phyloP scores from a whole-genome alignment of 2,329 filamentous ascomycete species.

The Tolypocladium sp. region DNA sequence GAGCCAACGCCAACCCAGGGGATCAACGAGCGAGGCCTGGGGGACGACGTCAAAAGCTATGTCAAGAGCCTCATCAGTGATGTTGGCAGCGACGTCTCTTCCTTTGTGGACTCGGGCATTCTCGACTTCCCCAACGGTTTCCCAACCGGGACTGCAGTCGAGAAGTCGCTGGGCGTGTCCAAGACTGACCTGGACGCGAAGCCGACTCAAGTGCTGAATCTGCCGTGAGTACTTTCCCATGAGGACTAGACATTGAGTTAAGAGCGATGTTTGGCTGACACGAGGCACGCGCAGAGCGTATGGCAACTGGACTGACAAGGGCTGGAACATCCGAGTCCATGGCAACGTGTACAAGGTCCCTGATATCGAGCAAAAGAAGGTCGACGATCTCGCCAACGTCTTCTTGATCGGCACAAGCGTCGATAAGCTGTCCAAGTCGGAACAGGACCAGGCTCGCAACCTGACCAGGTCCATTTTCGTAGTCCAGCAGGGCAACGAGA shows the following conservation, averaged over 20 bases:
- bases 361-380: constrained; percentile 51
- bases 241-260: no score
- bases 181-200: constrained; percentile 48
- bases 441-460: constrained; percentile 63
- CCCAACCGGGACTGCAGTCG: constrained; percentile 51
- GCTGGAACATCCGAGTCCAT: constrained; percentile 69
- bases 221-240: constrained; percentile 37
- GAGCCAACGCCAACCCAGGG: constrained; percentile 13
- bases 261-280: neutral
- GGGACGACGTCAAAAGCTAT: constrained; percentile 36
- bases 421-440: constrained; percentile 42
- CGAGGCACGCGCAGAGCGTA: constrained; percentile 33
- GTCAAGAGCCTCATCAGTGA: constrained; percentile 38
- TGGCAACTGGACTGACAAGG: constrained; percentile 69
- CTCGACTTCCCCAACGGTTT: constrained; percentile 60
- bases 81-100: constrained; percentile 47
- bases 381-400: constrained; percentile 60
- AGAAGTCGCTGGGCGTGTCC: constrained; percentile 51
- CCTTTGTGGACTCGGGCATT: constrained; percentile 53
- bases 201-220: constrained; percentile 62
- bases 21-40: constrained; percentile 21
- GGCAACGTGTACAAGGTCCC: constrained; percentile 78
- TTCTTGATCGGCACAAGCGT: constrained; percentile 61
- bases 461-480: constrained; percentile 65
- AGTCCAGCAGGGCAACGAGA: constrained; percentile 58